Base-by-base conservation (phyloP, 768 basidiomycete species). In the Tephrocybe sp. region DNA sequence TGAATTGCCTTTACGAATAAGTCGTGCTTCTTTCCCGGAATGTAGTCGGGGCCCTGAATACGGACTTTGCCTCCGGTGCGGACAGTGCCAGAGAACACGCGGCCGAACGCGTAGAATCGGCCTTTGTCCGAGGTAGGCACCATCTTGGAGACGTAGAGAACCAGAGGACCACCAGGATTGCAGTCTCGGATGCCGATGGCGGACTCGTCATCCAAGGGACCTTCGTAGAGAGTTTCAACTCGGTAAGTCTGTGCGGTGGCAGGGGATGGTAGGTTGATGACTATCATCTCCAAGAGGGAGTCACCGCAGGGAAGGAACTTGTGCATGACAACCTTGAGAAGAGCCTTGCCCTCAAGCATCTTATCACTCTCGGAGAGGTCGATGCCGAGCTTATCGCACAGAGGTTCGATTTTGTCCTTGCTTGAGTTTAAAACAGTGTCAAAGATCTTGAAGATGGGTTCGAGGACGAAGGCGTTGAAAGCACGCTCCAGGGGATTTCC, bases 121-220 rank as follows among this genome's bases (percentile, higher is more conserved):
- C n/a, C n/a, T n/a, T n/a, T n/a, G n/a, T n/a, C n/a, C n/a, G n/a
- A n/a, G n/a, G n/a, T n/a, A n/a, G n/a, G n/a, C n/a, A n/a, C n/a
- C 96, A 98, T 98, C 86, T 98, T 98, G 60, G 95, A 97, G 75
- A 98, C 79, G 74, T 98, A 98, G 57, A 95, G 81, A 66, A 97
- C 92, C 54, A 98, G 87, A 57, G 96, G 96, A 44, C 86, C 96
- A 40, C 85, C 86, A 68, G 95, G 87, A 74, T 98, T 90, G 70
- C 95, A 98, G 68, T 98, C 93, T 48, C 95, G 86, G 78, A 98
- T 93, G 76, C 84, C 92, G 61, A 97, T 90, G 58, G 96, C 96
- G 53, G 91, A 95, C 72, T 98, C 95, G 67, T 98, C 95, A 72
- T 98, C 95, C 92, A 96, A 93, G 61, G 95, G 95, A 66, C 95